These are phyloP conservation scores for Pseudogymnoascus sp. DNA, from an alignment of 2,329 filamentous ascomycete species.

Conservation along the genomic window DNA sequence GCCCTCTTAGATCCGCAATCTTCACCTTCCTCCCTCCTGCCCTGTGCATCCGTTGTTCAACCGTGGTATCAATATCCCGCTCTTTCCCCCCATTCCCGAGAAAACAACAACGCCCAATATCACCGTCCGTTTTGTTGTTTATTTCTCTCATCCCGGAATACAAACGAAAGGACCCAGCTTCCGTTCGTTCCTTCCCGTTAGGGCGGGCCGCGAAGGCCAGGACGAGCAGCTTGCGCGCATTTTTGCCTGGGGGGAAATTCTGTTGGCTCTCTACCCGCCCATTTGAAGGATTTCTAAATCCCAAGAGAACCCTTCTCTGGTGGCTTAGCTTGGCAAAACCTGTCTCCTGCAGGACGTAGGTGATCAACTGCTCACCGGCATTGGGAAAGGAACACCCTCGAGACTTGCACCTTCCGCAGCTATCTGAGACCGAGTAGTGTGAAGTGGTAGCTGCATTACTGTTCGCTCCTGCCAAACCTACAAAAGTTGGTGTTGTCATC, in stretches of 20 bases:
- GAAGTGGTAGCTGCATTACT: not conserved
- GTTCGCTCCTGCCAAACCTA: not conserved
- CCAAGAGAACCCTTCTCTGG: not conserved
- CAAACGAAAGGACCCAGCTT: not conserved
- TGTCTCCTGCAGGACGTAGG: not conserved
- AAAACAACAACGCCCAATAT: not conserved
- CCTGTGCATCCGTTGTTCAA: not conserved
- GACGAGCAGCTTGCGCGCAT: not conserved
- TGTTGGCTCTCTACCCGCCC: not conserved
- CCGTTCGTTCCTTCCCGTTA: not conserved
- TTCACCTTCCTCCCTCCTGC: not conserved
- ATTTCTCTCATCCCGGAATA: not conserved
- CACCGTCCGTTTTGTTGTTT: not conserved
- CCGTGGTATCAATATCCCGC: not conserved
- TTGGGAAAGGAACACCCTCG: not conserved
- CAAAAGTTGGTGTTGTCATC: not conserved
- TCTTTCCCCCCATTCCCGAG: not conserved
- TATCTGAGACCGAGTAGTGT: not conserved
- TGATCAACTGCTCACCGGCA: not conserved
- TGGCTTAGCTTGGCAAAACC: not conserved
- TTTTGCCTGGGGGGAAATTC: not conserved
- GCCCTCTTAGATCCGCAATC: not conserved
- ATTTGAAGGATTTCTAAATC: not conserved
- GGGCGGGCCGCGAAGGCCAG: not conserved
- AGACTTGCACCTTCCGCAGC: not conserved